phyloP scores from a whole-genome alignment of 306 rosid genomes.

The Hippophae gyantsensis region DNA sequence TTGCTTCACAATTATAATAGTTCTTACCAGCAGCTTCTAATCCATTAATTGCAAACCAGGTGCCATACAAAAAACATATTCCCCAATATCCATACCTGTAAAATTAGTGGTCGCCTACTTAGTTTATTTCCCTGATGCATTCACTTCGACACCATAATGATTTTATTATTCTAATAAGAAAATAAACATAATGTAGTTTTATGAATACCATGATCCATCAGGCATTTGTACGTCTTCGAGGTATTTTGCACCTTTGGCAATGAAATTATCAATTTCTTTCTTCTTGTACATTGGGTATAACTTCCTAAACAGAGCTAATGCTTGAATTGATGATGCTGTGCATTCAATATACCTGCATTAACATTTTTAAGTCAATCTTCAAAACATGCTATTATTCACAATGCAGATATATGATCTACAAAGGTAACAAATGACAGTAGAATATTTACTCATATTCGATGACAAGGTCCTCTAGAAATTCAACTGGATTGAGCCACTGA shows the following conservation, averaged over 20 bases:
- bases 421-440: background rate
- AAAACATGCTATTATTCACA: too few species aligned
- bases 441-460: slow-evolving; percentile 29
- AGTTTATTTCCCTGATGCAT: too few species aligned
- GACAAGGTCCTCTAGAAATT: slow-evolving; percentile 22
- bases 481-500: slow-evolving; percentile 36
- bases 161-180: too few species aligned
- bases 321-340: slow-evolving; percentile 28
- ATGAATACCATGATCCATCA: slow-evolving; percentile 26
- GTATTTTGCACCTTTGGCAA: slow-evolving; percentile 16
- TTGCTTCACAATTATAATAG: slow-evolving; percentile 19
- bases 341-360: slow-evolving; percentile 27
- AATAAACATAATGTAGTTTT: too few species aligned
- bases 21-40: slow-evolving; percentile 22
- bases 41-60: slow-evolving; percentile 30
- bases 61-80: slow-evolving; percentile 29
- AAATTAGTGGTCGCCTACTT: too few species aligned
- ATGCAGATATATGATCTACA: too few species aligned
- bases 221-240: slow-evolving; percentile 23
- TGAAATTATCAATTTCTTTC: slow-evolving; percentile 21
- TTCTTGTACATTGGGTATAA: slow-evolving; percentile 23
- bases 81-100: slow-evolving; percentile 34
- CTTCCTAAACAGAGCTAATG: slow-evolving; percentile 18
- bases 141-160: too few species aligned
- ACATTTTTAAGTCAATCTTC: background rate